These are phyloP conservation scores for Nelumbo lutea DNA, from an alignment of 164 flowering plant genomes.

Conservation along the genomic window DNA sequence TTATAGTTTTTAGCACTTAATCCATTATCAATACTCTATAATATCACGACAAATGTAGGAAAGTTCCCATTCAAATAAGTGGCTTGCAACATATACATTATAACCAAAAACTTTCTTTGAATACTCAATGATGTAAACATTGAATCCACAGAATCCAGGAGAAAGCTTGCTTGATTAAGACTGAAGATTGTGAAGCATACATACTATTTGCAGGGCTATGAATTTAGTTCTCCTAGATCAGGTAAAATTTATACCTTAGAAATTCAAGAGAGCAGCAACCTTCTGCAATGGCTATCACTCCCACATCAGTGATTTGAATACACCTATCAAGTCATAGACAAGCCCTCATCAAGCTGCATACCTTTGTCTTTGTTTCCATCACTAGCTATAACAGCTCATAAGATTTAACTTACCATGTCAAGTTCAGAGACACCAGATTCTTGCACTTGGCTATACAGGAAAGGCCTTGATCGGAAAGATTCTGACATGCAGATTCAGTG, in stretches of 20 bases:
- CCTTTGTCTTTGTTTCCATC: background rate
- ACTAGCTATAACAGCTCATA: background rate
- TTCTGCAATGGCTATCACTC: constrained; percentile 69
- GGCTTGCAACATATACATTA: too few species aligned
- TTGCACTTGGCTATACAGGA: constrained; percentile 69
- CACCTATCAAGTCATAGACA: constrained; percentile 47
- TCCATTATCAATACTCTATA: too few species aligned
- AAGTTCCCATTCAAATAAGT: too few species aligned
- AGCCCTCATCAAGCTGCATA: background rate
- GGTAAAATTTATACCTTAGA: constrained; percentile 54
- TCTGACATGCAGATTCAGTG: constrained; percentile 37
- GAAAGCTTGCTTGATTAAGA: background rate
- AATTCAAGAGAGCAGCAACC: constrained; percentile 74
- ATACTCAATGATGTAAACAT: background rate
- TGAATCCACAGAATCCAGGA: too few species aligned
- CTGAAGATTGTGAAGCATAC: background rate
- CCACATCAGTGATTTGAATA: constrained; percentile 63
- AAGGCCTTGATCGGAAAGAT: constrained; percentile 81
- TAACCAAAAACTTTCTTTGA: background rate
- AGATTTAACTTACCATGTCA: constrained; percentile 65
- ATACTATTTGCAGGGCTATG: background rate
- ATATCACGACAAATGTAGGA: too few species aligned
- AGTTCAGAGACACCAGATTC: constrained; percentile 57
- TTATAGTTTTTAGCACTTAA: too few species aligned
- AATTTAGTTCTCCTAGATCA: background rate